These are phyloP conservation scores for Talaromyces sp. DNA, from an alignment of 2,329 filamentous ascomycete species.

Conservation along the genomic window DNA sequence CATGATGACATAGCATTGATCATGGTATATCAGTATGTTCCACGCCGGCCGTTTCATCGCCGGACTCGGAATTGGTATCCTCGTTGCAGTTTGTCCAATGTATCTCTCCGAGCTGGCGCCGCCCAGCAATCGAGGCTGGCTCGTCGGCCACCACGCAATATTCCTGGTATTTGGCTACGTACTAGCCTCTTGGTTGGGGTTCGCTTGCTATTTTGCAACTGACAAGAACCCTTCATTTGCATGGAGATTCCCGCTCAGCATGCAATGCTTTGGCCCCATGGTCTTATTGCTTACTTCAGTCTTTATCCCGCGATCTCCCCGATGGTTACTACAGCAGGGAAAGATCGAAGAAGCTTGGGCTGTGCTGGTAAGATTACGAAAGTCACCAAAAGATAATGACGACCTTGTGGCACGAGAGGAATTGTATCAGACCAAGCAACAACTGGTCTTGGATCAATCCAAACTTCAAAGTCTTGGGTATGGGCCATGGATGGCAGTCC, in stretches of 20 bases:
- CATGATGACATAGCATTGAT: background rate
- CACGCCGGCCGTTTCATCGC: constrained; percentile 44
- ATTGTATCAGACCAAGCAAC: constrained; percentile 47
- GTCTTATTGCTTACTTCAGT: constrained; percentile 41
- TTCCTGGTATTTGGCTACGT: constrained; percentile 49
- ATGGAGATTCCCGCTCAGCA: constrained; percentile 46
- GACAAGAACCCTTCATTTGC: constrained; percentile 37
- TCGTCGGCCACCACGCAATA: constrained; percentile 47
- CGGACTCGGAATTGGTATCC: constrained; percentile 42
- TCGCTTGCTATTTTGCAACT: constrained; percentile 44
- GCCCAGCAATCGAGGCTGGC: constrained; percentile 42
- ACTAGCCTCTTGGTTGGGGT: constrained; percentile 45
- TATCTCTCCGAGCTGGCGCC: constrained; percentile 45
- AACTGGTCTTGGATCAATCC: constrained; percentile 43
- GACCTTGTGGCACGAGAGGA: constrained; percentile 46
- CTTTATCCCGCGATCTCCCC: constrained; percentile 47
- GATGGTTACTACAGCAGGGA: constrained; percentile 50
- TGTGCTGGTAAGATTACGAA: constrained; percentile 42
- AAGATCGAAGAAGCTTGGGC: constrained; percentile 45
- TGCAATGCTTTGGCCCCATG: constrained; percentile 41
- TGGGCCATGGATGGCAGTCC: constrained; percentile 45
- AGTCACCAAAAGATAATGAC: constrained; percentile 37
- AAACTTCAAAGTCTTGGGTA: constrained; percentile 40
- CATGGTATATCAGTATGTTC: constrained; percentile 36
- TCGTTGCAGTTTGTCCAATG: constrained; percentile 46